A percentile compares a stretch with the other conserved stretches of the same genome.
Evolutionary conservation across 805 yeast genomes (phyloP).

Genomic region (Starmerella apicola): DNA sequence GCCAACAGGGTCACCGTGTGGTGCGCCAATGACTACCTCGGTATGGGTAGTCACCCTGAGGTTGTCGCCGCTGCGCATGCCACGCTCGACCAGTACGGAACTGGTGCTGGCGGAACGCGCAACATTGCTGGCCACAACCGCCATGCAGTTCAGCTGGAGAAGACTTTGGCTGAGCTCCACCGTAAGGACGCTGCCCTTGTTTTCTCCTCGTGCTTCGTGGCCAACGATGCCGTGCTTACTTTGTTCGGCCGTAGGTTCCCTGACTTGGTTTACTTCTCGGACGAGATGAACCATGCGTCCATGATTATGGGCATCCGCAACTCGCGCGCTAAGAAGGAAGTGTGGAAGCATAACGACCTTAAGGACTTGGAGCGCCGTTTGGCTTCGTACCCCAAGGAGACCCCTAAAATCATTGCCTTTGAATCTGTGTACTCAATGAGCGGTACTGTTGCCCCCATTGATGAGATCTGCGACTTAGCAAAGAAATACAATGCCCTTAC

Average conservation of each 20-base stretch:
- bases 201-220: conserved; percentile 90
- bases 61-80: conserved; percentile 66
- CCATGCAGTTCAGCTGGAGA: conserved; percentile 79
- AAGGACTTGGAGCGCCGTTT: conserved; percentile 68
- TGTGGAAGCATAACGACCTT: conserved; percentile 85
- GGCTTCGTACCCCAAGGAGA: conserved; percentile 66
- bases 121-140: conserved; percentile 96
- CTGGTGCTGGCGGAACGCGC: conserved; percentile 99
- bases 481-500: conserved; percentile 96
- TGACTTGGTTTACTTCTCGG: conserved; percentile 83
- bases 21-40: conserved; percentile 97
- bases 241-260: conserved; percentile 83
- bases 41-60: conserved; percentile 74
- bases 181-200: conserved; percentile 91
- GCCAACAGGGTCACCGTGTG: conserved; percentile 89
- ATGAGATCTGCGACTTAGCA: conserved; percentile 85
- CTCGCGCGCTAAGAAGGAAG: conserved; percentile 75
- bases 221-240: conserved; percentile 89
- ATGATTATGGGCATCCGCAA: conserved; percentile 94
- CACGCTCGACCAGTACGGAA: conserved; percentile 80
- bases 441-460: conserved; percentile 92
- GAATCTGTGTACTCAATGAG: conserved; percentile 98
- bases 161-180: conserved; percentile 79
- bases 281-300: conserved; percentile 90
- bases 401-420: conserved; percentile 91